Percentiles rank a stretch among this genome's conserved stretches.
These are phyloP conservation scores for Cytospora schulzeri DNA, from an alignment of 2,329 filamentous ascomycete species.

Conservation along the genomic window DNA sequence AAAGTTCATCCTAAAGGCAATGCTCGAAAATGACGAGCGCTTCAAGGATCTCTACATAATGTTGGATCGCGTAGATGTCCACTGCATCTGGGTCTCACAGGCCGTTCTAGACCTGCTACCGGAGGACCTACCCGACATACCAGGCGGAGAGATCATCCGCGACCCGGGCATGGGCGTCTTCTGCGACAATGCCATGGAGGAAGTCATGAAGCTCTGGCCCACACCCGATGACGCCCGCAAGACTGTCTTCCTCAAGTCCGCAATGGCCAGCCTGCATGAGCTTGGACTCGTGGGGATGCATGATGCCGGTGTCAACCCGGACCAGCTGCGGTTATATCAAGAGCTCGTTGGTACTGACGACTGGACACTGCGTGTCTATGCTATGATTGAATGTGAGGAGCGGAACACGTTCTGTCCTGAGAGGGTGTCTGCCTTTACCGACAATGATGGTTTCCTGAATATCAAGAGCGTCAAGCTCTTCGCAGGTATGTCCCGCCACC, in stretches of 20 bases:
- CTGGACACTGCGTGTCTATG: constrained; percentile 66
- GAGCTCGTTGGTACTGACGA: constrained; percentile 46
- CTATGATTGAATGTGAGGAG: constrained; percentile 67
- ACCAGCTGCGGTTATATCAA: constrained; percentile 56
- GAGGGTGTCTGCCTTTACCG: constrained; percentile 47
- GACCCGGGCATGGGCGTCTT: constrained; percentile 68
- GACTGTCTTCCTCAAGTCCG: constrained; percentile 56
- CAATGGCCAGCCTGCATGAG: constrained; percentile 64
- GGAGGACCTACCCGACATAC: constrained; percentile 51
- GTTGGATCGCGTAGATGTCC: constrained; percentile 70
- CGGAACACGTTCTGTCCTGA: constrained; percentile 66
- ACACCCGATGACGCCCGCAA: constrained; percentile 56
- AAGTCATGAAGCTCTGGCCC: constrained; percentile 60
- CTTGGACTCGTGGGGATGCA: constrained; percentile 70
- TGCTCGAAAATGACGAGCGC: constrained; percentile 54
- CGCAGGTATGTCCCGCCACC: constrained; percentile 51
- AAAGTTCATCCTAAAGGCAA: constrained; percentile 41
- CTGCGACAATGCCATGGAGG: constrained; percentile 72
- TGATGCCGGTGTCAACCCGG: constrained; percentile 64
- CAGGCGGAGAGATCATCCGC: constrained; percentile 65
- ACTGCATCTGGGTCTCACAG: constrained; percentile 70
- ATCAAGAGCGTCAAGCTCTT: constrained; percentile 71
- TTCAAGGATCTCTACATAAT: constrained; percentile 64
- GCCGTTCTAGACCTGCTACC: constrained; percentile 64
- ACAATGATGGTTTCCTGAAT: constrained; percentile 52